Evolutionary conservation across 2,329 filamentous ascomycete genomes (phyloP).

Genomic region (Emmonsiellopsis sp.): DNA sequence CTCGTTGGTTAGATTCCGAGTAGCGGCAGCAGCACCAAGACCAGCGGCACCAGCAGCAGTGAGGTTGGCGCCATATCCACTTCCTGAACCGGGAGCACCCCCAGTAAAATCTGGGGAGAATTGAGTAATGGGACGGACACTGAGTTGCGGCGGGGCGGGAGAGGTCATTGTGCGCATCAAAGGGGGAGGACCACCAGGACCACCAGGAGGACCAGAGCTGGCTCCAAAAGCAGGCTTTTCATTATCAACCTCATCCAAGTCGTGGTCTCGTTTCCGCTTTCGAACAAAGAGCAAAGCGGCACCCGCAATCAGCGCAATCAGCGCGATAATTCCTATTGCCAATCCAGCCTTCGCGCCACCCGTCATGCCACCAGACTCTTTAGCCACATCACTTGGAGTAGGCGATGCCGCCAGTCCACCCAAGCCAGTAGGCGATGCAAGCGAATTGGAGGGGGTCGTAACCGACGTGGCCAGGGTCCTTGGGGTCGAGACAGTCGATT

Average conservation of each 20-base stretch:
- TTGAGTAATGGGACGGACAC: conserved; percentile 73
- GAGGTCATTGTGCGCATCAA: conserved; percentile 29
- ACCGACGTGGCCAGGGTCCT: conserved; percentile 14
- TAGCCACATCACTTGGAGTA: conserved; percentile 17
- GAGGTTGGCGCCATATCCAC: conserved; percentile 13
- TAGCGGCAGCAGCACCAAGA: conserved; percentile 18
- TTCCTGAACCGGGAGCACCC: conserved; percentile 18
- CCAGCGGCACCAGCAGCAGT: conserved; percentile 16
- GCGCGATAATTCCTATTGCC: conserved; percentile 69
- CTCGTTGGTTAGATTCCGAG: conserved; percentile 25
- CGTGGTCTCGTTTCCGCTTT: conserved; percentile 52
- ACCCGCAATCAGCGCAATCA: conserved; percentile 57
- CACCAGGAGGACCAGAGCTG: conserved; percentile 17
- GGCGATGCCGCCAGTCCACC: conserved; percentile 9
- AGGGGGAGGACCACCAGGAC: conserved; percentile 23
- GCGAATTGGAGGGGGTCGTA: conserved; percentile 10
- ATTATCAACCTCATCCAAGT: conserved; percentile 44
- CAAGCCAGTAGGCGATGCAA: conserved; percentile 1
- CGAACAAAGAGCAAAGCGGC: conserved; percentile 64
- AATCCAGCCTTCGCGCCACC: conserved; percentile 64
- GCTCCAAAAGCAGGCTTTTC: conserved; percentile 6
- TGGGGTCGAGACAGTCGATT: conserved; percentile 14
- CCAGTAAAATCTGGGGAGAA: conserved; percentile 61
- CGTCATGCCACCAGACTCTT: conserved; percentile 30
- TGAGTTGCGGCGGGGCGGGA: conserved; percentile 64